Evolutionary conservation across 2,329 filamentous ascomycete species (phyloP).

Genomic region (Alternaria conjuncta): DNA sequence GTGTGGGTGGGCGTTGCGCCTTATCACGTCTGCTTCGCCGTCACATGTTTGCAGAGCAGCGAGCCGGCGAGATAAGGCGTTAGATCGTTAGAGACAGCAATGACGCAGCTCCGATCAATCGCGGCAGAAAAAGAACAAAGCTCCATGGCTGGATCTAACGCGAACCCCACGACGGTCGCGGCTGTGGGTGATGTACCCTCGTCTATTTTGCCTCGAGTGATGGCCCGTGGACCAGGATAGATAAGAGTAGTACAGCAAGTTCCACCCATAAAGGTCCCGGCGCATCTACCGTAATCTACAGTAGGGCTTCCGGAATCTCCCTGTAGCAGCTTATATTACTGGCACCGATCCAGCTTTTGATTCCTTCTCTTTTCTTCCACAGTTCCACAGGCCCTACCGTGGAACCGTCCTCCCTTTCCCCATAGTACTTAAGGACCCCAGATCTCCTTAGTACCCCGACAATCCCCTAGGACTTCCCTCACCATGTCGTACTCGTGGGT

Average conservation of each 20-base stretch:
- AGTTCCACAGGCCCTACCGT: constrained; percentile 21
- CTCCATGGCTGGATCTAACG: constrained; percentile 35
- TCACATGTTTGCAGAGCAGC: constrained; percentile 11
- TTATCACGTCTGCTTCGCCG: constrained; percentile 23
- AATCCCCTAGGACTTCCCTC: constrained; percentile 18
- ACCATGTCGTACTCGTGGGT: constrained; percentile 59
- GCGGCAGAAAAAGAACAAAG: constrained; percentile 41
- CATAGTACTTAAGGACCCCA: constrained; percentile 4
- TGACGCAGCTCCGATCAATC: constrained; percentile 38
- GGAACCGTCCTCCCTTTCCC: constrained; percentile 9
- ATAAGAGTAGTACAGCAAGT: constrained; percentile 47
- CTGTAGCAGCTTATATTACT: constrained; percentile 41
- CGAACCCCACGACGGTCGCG: constrained; percentile 46
- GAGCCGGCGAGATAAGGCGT: constrained; percentile 34
- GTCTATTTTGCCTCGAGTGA: constrained; percentile 45
- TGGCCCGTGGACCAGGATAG: constrained; percentile 45
- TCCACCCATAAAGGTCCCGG: constrained; percentile 44
- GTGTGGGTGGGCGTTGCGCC: constrained; percentile 9
- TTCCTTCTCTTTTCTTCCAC: constrained; percentile 15
- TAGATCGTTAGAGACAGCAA: constrained; percentile 9
- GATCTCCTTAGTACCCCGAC: constrained; percentile 14
- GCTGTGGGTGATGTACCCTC: constrained; percentile 40
- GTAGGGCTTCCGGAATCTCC: constrained; percentile 41
- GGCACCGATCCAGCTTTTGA: constrained; percentile 28
- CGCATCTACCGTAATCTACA: constrained; percentile 35